Conservation (phyloP, 495 filamentous ascomycete genomes). For the Penicillium bovifimosum region DNA sequence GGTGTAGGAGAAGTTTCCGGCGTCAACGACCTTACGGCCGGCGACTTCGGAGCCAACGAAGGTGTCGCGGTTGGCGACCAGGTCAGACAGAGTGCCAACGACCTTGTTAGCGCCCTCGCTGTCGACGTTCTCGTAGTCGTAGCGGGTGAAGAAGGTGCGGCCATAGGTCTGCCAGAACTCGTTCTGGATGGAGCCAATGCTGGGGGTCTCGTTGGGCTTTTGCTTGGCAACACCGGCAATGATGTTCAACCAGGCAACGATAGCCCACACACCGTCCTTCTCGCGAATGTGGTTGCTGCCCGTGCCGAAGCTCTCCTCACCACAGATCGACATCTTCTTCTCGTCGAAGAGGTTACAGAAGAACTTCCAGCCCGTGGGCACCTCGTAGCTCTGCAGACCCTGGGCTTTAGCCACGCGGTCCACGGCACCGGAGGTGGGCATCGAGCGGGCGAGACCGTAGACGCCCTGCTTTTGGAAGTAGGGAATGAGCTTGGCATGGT, state of each 20-base stretch:
- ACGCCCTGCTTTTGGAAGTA: slow-evolving; percentile 98
- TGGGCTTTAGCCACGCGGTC: slow-evolving; percentile 93
- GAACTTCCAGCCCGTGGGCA: slow-evolving; percentile 99
- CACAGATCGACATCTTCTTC: slow-evolving; percentile 96
- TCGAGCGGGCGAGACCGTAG: slow-evolving; percentile 88
- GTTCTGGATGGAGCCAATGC: slow-evolving; percentile 89
- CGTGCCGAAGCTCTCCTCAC: slow-evolving; percentile 96
- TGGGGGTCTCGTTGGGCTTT: slow-evolving; percentile 65
- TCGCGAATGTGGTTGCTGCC: slow-evolving; percentile 99
- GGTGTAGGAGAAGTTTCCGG: slow-evolving; percentile 94
- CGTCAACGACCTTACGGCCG: slow-evolving; percentile 78
- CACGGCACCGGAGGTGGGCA: slow-evolving; percentile 94
- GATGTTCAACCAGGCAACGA: slow-evolving; percentile 97
- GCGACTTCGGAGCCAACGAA: slow-evolving; percentile 79
- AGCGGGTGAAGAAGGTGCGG: slow-evolving; percentile 97
- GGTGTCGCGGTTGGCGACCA: slow-evolving; percentile 61
- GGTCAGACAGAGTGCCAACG: slow-evolving; percentile 64
- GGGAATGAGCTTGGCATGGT: slow-evolving; percentile 87
- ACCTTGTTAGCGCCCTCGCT: slow-evolving; percentile 85
- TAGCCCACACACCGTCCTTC: slow-evolving; percentile 97
- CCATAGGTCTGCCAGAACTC: slow-evolving; percentile 98
- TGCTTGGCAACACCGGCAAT: slow-evolving; percentile 89
- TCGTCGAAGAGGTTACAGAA: slow-evolving; percentile 98
- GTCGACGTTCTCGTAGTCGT: slow-evolving; percentile 95
- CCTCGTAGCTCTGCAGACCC: slow-evolving; percentile 88